Conservation (phyloP, 1,139 yeast species). For the Arxiozyma bovina region DNA sequence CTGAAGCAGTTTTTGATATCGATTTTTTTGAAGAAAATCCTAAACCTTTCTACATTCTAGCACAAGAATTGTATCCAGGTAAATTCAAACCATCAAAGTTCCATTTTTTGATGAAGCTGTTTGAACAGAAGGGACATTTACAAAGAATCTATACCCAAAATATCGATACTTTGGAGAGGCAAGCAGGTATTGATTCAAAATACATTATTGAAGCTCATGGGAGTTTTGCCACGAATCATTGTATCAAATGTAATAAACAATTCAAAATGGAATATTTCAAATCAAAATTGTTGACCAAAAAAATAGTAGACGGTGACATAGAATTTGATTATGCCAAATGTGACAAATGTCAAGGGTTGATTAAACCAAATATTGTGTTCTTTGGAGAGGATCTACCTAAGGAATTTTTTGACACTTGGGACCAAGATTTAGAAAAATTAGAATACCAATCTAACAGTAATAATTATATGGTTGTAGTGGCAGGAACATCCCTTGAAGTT, state of each 20-base stretch:
- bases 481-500: constrained; percentile 86
- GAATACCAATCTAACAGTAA: constrained; percentile 17
- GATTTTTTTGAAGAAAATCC: constrained; percentile 70
- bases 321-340: constrained; percentile 49
- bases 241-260: constrained; percentile 60
- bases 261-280: constrained; percentile 47
- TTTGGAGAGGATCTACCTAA: constrained; percentile 82
- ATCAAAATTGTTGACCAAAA: constrained; percentile 31
- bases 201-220: constrained; percentile 88
- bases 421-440: constrained; percentile 40
- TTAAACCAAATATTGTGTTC: constrained; percentile 88
- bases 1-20: constrained; percentile 93
- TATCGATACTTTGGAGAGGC: constrained; percentile 81
- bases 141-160: constrained; percentile 81
- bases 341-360: constrained; percentile 48
- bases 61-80: constrained; percentile 82
- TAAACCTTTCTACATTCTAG: constrained; percentile 73
- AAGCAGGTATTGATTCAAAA: constrained; percentile 64
- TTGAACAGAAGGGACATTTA: constrained; percentile 55
- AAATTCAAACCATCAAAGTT: constrained; percentile 74
- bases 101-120: constrained; percentile 58
- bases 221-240: constrained; percentile 75
- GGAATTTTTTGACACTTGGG: constrained; percentile 60
- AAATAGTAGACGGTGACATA: constrained; percentile 2
- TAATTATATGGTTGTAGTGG: constrained; percentile 72